Evolutionary conservation across 139 green algal species (phyloP), one percentile per base, ranked within the genome.

Genomic region (Chlamydomonas incerta): DNA sequence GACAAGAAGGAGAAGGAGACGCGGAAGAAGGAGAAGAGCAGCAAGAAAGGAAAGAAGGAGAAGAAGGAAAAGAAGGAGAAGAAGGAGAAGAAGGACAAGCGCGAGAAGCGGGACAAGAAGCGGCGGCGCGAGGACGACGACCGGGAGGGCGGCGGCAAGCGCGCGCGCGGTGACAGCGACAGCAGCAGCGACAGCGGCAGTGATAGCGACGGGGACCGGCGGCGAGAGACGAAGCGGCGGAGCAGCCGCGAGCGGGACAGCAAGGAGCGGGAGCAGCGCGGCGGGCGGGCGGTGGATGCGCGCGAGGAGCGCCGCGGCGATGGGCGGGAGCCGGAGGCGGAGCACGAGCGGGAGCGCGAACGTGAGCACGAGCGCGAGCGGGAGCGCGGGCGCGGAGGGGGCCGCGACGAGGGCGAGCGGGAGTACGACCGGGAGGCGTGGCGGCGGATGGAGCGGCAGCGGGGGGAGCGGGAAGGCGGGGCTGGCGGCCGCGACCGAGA

Each of bases 11-110:
- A 88, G 33, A 88, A 90, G 80, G 63, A 52, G 55, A 31, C n/a
- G 58, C 10, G 6, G 15, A 29, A 28, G 15, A 47, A 72, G 24
- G 34, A 35, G 14, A 82, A 74, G 62, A 83, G 65, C 62, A 0
- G 15, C 0, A 85, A 85, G 37, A 81, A 70, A 35, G 41, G 65
- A 41, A 88, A 88, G 37, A 83, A 83, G 63, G 35, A 81, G 65
- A 88, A 89, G 65, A 85, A 82, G 66, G 81, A 88, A 23, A 91
- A 87, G 50, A 69, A 91, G 73, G 87, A 89, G 50, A 46, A 46
- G 34, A 88, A 91, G 76, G 62, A 80, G 47, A 60, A 63, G 28
- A 73, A 83, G 76, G 62, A 73, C 23, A 83, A 83, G 76, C 24
- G n/a, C 29, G 20, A 50, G 11, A 50, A 50, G 14, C 72, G 72